Percentiles rank a stretch among this genome's conserved stretches.
Conservation (phyloP, 257 asterid genomes). For the Fraxinus anomala region DNA sequence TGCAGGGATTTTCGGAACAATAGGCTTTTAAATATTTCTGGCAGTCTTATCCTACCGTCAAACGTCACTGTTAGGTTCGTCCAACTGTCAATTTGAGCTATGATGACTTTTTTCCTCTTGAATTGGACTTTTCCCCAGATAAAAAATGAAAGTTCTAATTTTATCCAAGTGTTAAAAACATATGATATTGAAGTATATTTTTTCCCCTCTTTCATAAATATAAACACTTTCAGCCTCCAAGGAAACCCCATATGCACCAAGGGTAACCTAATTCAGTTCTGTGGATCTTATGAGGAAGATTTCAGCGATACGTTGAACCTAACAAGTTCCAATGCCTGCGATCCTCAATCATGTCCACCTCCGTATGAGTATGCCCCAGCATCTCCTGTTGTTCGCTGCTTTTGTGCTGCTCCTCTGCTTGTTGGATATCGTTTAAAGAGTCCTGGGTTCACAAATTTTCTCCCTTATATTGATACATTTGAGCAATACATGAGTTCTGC, state of each 20-base stretch:
- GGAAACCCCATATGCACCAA: conserved; percentile 76
- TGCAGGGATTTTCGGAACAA: conserved; percentile 83
- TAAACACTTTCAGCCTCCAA: conserved; percentile 60
- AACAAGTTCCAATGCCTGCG: conserved; percentile 40
- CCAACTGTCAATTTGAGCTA: conserved; percentile 17
- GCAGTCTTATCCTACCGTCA: conserved; percentile 43
- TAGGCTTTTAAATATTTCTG: conserved; percentile 56
- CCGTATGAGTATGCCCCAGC: conserved; percentile 63
- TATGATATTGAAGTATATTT: background rate
- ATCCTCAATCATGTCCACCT: conserved; percentile 54
- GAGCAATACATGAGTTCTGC: conserved; percentile 58
- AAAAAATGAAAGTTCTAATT: background rate
- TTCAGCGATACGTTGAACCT: conserved; percentile 31
- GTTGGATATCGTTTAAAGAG: conserved; percentile 91
- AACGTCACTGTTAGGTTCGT: conserved; percentile 79
- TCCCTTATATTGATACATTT: conserved; percentile 53
- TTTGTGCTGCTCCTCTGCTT: conserved; percentile 78
- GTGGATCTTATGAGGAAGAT: conserved; percentile 56
- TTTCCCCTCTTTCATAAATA: background rate
- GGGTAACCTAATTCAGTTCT: conserved; percentile 36
- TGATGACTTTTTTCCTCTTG: background rate
- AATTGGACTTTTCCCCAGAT: conserved; percentile 10
- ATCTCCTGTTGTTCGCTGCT: conserved; percentile 52
- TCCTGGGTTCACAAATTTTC: conserved; percentile 82
- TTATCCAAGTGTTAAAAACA: background rate